A percentile compares a stretch with the other conserved stretches of the same genome.
Conservation (phyloP, 345 rosid species). For the Camelina hispida region DNA sequence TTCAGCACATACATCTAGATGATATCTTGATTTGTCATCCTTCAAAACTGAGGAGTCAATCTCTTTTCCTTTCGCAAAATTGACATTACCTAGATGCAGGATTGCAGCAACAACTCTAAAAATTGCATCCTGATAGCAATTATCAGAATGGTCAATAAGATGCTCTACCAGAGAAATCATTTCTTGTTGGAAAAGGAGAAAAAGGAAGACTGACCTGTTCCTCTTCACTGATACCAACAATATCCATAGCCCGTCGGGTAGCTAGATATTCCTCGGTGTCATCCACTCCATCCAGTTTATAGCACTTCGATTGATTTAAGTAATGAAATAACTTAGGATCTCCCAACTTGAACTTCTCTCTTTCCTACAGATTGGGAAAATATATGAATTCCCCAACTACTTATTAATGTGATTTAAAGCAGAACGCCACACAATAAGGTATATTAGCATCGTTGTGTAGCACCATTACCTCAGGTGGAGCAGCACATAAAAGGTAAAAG, state of each 20-base stretch:
- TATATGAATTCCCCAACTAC: constrained; percentile 24
- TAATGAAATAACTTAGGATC: constrained; percentile 78
- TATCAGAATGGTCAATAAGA: constrained; percentile 34
- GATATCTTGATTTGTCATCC: constrained; percentile 89
- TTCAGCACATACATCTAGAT: constrained; percentile 82
- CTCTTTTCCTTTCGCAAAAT: constrained; percentile 91
- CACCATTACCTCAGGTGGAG: constrained; percentile 86
- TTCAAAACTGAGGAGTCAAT: constrained; percentile 89
- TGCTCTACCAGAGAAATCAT: constrained; percentile 29
- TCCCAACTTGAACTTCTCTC: constrained; percentile 79
- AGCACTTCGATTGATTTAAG: constrained; percentile 90
- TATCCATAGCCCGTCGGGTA: constrained; percentile 98
- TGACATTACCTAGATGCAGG: constrained; percentile 92
- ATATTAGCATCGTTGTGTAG: constrained; percentile 18
- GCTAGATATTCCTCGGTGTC: constrained; percentile 93
- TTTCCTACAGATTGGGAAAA: constrained; percentile 58
- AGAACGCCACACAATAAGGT: constrained; percentile 22
- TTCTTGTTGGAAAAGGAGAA: constrained; percentile 31
- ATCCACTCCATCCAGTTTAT: constrained; percentile 78
- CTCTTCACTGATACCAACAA: constrained; percentile 97
- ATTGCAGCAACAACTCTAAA: constrained; percentile 97
- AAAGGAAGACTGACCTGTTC: constrained; percentile 72
- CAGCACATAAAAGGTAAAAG: constrained; percentile 96
- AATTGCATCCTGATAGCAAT: constrained; percentile 78
- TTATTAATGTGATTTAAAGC: constrained; percentile 25